Evolutionary conservation across 352 stramenopile species (phyloP), one percentile per base, ranked within the genome.

Genomic region (Pythium coloratum): DNA sequence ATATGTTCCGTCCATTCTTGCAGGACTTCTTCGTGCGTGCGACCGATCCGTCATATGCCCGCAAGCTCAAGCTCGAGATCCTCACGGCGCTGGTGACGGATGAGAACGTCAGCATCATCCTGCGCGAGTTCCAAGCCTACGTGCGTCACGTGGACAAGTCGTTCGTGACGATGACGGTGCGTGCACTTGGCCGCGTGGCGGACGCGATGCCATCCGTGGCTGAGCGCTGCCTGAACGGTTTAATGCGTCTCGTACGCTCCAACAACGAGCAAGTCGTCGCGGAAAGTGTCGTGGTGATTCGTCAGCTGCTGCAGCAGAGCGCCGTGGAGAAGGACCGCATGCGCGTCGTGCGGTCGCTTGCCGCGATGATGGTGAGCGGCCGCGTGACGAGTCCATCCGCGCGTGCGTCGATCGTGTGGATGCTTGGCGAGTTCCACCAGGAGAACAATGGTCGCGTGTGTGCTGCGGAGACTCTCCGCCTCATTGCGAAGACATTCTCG

Each of bases 11-110:
- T 12, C 94, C 94, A 9, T 99, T 98, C 74, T 76, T 99, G 40
- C 82, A 96, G 64, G 95, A 99, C 67, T 99, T 99, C 71, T 99
- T 99, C 72, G 96, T 99, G 1, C 77, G 95, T 55, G 93, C 95
- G 32, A 95, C 95, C 16, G 97, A 99, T 73, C 93, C 97, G 18
- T 88, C 86, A 0, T 99, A 99, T 71, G 97, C 96, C 13, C 87
- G 96, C 33, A 92, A 98, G 57, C 89, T 99, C 57, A 99, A 99
- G 84, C 87, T 99, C 10, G 96, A 99, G 76, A 98, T 99, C 61
- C 75, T 99, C 59, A 97, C 93, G 14, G 84, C 89, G 2, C 66
- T 99, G 10, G 92, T 96, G 20, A 96, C 96, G 42, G 79, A 95
- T 36, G 89, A 95, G 56, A 97, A 97, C 20, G 95, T 98, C 56